A percentile compares a stretch with the other conserved stretches of the same genome.
phyloP scores from a whole-genome alignment of 441 rosid genomes.

The Geranium incanum region DNA sequence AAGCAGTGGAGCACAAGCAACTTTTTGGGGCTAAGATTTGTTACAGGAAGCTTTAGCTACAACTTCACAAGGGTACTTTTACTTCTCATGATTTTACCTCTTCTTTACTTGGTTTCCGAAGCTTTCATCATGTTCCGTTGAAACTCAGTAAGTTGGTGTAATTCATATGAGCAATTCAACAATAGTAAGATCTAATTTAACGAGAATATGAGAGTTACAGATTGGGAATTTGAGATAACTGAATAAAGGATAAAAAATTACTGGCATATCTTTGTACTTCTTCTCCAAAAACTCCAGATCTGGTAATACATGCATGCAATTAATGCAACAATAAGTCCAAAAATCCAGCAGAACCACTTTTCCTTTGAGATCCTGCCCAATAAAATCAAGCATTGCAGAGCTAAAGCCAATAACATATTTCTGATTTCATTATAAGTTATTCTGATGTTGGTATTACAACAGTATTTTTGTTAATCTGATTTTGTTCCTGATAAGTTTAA shows the following conservation, averaged over 20 bases:
- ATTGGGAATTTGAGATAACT: background rate
- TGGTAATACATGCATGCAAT: conserved; percentile 89
- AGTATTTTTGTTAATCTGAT: background rate
- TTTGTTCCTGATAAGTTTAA: background rate
- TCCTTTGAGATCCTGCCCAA: conserved; percentile 74
- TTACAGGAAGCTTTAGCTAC: conserved; percentile 7
- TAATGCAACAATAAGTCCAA: conserved; percentile 97
- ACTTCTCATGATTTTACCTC: background rate
- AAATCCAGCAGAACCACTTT: conserved; percentile 91
- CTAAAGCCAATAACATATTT: conserved; percentile 10
- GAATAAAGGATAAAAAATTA: conserved; percentile 23
- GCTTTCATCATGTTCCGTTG: background rate
- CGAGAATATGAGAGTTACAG: background rate
- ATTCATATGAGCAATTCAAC: conserved; percentile 7
- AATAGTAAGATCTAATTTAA: background rate
- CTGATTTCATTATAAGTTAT: background rate
- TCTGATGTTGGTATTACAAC: background rate
- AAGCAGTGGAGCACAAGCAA: conserved; percentile 6
- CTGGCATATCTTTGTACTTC: conserved; percentile 81
- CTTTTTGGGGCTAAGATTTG: background rate
- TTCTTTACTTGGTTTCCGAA: background rate
- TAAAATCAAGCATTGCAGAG: conserved; percentile 19
- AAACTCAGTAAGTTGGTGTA: background rate
- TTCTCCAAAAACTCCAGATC: conserved; percentile 85
- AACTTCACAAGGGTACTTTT: conserved; percentile 5